Evolutionary conservation across 805 yeast genomes (phyloP), one percentile per base, ranked within the genome.

Genomic region (Starmerella scarabaei): DNA sequence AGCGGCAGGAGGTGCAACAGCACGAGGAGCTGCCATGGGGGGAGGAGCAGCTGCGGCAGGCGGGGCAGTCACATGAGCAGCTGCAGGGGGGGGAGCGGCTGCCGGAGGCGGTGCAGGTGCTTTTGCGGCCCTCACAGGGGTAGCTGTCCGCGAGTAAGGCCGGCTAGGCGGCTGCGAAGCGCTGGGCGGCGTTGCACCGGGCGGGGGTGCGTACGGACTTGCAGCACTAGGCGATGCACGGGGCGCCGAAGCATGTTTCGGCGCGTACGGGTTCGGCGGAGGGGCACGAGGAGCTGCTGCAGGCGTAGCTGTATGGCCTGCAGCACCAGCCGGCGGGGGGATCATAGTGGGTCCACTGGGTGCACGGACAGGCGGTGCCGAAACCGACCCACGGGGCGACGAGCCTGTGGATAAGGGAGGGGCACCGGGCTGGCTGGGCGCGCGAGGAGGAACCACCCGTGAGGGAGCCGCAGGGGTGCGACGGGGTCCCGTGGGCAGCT

Each of bases 191-290:
- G 26, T 23, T 23, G 26, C 17, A 14, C 8, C 31, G 18, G 35
- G 24, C 8, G 52, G 38, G 15, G 53, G 51, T n/a, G 55, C 49
- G 34, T 53, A 49, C 15, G 52, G 50, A 29, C 51, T 46, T 7
- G 43, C 38, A 4, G 38, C 43, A 2, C 45, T 26, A 8, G 27
- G 21, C 20, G 30, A 27, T 6, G 37, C 32, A 11, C 23, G 9
- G 17, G 47, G 27, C 17, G 43, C 45, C 26, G 54, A 51, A 49
- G 2, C 50, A 38, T 28, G 42, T 53, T 64, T 55, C 36, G 66
- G 59, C 15, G 65, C 61, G 44, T 66, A 59, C 5, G 64, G 56
- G 40, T 54, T 59, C 37, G 53, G 43, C 17, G 61, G 47, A 16
- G 36, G 33, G 6, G 45, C 29, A 24, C 44, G 35, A 8, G 59